Evolutionary conservation across 768 basidiomycete genomes (phyloP).

Genomic region (Hysterangium stoloniferum): DNA sequence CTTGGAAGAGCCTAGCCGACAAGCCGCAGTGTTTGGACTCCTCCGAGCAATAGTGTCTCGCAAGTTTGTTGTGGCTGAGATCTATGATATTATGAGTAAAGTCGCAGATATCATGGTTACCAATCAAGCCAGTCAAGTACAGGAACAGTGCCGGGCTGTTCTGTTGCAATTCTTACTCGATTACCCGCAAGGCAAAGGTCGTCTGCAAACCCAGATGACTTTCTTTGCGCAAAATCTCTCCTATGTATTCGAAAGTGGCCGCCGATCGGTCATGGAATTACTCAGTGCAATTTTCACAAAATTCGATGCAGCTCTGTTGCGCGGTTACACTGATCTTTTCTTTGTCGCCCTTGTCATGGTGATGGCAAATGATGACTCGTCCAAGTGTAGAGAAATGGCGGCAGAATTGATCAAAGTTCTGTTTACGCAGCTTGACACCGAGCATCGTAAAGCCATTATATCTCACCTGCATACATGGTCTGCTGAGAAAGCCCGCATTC

Average conservation of each 20-base stretch:
- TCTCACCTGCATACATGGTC: slow-evolving; percentile 79
- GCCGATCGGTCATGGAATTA: slow-evolving; percentile 90
- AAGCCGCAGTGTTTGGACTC: slow-evolving; percentile 79
- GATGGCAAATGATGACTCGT: slow-evolving; percentile 87
- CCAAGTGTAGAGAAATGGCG: slow-evolving; percentile 85
- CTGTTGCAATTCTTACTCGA: slow-evolving; percentile 93
- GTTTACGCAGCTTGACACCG: slow-evolving; percentile 57
- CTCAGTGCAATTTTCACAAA: slow-evolving; percentile 79
- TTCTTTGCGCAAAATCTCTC: slow-evolving; percentile 90
- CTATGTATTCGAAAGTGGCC: slow-evolving; percentile 84
- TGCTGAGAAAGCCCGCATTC: slow-evolving; percentile 46
- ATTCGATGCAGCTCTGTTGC: slow-evolving; percentile 66
- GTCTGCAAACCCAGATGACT: slow-evolving; percentile 79
- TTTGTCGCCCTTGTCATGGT: slow-evolving; percentile 91
- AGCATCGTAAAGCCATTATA: slow-evolving; percentile 46
- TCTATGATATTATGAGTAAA: slow-evolving; percentile 95
- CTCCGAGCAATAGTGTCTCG: slow-evolving; percentile 86
- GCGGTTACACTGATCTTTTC: slow-evolving; percentile 79
- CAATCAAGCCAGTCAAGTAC: slow-evolving; percentile 83
- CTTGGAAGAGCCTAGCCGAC: slow-evolving; percentile 81
- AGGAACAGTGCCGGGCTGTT: slow-evolving; percentile 83
- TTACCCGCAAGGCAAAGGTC: slow-evolving; percentile 92
- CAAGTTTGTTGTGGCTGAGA: slow-evolving; percentile 89
- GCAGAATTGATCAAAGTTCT: slow-evolving; percentile 75
- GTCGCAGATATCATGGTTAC: slow-evolving; percentile 90